phyloP scores from a whole-genome alignment of 805 yeast species.

The Teunomyces barrocoloradensis region DNA sequence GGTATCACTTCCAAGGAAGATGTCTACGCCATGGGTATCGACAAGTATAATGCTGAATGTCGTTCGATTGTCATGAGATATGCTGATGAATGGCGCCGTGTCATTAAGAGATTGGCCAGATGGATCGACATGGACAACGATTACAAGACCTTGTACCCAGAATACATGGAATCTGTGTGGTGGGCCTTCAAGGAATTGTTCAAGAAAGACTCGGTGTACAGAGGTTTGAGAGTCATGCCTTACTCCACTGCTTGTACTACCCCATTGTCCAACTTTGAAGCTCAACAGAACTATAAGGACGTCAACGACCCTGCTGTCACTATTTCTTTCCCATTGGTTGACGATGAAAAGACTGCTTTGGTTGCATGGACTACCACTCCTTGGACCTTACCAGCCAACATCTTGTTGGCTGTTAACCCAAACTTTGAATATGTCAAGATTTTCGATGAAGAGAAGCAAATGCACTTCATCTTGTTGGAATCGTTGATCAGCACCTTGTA shows the following conservation, averaged over 20 bases:
- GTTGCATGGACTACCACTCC: slow-evolving; percentile 99
- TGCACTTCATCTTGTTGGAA: slow-evolving; percentile 82
- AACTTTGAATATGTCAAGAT: slow-evolving; percentile 89
- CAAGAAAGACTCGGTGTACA: slow-evolving; percentile 84
- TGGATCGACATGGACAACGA: slow-evolving; percentile 99
- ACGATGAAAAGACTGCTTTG: slow-evolving; percentile 76
- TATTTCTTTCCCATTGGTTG: slow-evolving; percentile 76
- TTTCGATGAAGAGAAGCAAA: slow-evolving; percentile 80
- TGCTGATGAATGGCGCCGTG: slow-evolving; percentile 90
- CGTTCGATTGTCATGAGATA: slow-evolving; percentile 97
- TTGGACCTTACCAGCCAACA: slow-evolving; percentile 96
- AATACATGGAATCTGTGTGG: slow-evolving; percentile 98
- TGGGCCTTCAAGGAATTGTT: slow-evolving; percentile 94
- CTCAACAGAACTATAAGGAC: slow-evolving; percentile 97
- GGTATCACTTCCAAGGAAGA: slow-evolving; percentile 93
- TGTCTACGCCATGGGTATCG: slow-evolving; percentile 92
- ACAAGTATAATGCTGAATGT: slow-evolving; percentile 90
- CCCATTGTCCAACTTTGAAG: slow-evolving; percentile 95
- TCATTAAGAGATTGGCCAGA: slow-evolving; percentile 93
- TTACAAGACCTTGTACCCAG: slow-evolving; percentile 92
- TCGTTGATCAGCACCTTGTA: slow-evolving; percentile 76
- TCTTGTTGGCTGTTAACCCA: slow-evolving; percentile 90
- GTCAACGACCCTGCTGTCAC: slow-evolving; percentile 97
- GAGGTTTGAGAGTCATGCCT: slow-evolving; percentile 98
- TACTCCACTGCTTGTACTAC: slow-evolving; percentile 97